Evolutionary conservation across 345 rosid genomes (phyloP).

Genomic region (Eucalyptus shirleyi): DNA sequence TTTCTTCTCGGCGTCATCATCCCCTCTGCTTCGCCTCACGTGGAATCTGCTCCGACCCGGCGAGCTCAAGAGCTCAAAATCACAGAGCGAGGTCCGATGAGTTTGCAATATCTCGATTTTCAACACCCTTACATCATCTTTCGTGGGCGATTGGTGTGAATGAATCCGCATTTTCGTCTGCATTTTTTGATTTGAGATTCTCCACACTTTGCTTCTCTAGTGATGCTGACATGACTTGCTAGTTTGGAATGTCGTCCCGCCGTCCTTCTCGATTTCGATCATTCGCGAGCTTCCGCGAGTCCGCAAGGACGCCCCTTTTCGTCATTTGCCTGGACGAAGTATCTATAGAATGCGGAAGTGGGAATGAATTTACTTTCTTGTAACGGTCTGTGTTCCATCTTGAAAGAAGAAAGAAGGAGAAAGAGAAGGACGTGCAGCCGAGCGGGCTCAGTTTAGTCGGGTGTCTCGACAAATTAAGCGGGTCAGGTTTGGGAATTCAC

Average conservation of each 20-base stretch:
- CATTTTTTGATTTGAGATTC: background rate
- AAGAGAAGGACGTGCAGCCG: background rate
- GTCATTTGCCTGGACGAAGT: background rate
- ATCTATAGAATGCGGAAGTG: background rate
- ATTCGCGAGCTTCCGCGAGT: background rate
- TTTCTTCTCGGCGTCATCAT: background rate
- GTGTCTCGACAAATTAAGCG: background rate
- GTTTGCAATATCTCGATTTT: background rate
- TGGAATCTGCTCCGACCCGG: background rate
- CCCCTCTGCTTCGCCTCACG: background rate
- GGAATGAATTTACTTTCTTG: background rate
- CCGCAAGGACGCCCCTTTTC: background rate
- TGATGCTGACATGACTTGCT: background rate
- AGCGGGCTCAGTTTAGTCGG: accelerated
- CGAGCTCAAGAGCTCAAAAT: background rate
- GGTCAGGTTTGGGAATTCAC: background rate
- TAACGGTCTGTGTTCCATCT: background rate
- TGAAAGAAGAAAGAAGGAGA: background rate
- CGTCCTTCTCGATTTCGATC: background rate
- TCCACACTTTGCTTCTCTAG: background rate
- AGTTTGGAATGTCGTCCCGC: background rate
- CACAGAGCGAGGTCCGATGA: background rate
- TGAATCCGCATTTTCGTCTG: background rate
- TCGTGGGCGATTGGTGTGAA: background rate
- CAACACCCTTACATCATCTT: background rate